These are phyloP conservation scores for Brasilioporus rufonigricans DNA, from an alignment of 768 basidiomycete species.

Conservation along the genomic window DNA sequence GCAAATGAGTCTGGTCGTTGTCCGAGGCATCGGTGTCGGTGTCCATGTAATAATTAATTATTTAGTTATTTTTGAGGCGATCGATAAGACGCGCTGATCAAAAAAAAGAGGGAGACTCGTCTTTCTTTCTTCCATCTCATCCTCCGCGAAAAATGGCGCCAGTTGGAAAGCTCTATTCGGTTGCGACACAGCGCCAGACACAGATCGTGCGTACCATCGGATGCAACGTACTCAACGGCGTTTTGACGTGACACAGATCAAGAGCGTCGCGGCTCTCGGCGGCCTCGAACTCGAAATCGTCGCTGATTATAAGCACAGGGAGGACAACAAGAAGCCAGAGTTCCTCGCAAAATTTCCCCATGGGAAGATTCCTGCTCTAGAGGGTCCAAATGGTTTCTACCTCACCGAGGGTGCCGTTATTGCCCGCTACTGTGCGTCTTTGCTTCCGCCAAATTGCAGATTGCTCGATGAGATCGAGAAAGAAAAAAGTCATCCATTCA, in stretches of 20 bases:
- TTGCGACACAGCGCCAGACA: conserved; percentile 36
- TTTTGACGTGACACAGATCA: conserved; percentile 37
- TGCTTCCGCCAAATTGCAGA: conserved; percentile 5
- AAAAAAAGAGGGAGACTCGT: conserved; percentile 12
- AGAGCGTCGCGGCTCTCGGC: conserved; percentile 56
- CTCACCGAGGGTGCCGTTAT: conserved; percentile 79
- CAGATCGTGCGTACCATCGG: conserved; percentile 40
- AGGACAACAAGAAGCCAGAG: conserved; percentile 69
- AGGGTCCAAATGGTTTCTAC: conserved; percentile 72
- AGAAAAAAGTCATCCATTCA: conserved; percentile 33
- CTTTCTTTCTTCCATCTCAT: conserved; percentile 22
- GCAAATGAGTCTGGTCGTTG: conserved; percentile 20
- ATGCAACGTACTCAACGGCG: background rate
- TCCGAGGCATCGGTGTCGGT: conserved; percentile 30
- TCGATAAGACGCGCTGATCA: conserved; percentile 32
- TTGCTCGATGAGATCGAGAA: conserved; percentile 15
- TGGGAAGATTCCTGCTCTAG: conserved; percentile 84
- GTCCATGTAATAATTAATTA: conserved; percentile 25
- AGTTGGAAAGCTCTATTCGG: conserved; percentile 63
- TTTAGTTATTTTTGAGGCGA: conserved; percentile 18
- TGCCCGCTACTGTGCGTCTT: conserved; percentile 81
- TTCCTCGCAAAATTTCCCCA: conserved; percentile 74
- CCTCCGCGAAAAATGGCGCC: conserved; percentile 47
- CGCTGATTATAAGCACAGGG: conserved; percentile 52
- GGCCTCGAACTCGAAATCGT: conserved; percentile 58